A percentile compares a stretch with the other conserved stretches of the same genome.
Evolutionary conservation across 306 rosid species (phyloP).

Genomic region (Vigna nakashimae): DNA sequence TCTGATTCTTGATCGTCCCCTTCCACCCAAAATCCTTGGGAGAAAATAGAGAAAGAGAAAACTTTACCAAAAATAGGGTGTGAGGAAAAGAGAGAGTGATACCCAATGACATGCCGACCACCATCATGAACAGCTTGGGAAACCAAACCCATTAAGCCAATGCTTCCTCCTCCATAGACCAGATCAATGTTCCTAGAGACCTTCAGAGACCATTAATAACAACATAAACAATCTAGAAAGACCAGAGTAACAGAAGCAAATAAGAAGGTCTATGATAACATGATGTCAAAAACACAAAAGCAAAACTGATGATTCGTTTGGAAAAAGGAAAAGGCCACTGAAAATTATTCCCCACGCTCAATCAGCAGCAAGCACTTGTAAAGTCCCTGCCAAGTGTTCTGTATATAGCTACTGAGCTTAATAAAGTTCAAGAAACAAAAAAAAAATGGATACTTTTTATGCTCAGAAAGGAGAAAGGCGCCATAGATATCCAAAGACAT

Average conservation of each 20-base stretch:
- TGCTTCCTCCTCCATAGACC: conserved; percentile 99
- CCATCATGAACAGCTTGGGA: conserved; percentile 99
- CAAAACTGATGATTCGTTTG: conserved; percentile 41
- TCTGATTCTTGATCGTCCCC: conserved; percentile 48
- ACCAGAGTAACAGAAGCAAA: conserved; percentile 21
- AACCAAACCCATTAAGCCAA: conserved; percentile 97
- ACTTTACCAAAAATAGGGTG: neutral
- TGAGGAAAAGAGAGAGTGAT: neutral
- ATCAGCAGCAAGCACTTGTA: conserved; percentile 38
- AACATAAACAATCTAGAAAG: conserved; percentile 28
- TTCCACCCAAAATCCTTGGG: conserved; percentile 46
- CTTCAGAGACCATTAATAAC: conserved; percentile 57
- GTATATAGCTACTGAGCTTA: conserved; percentile 10
- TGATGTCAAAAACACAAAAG: conserved; percentile 33
- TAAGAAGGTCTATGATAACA: conserved; percentile 4
- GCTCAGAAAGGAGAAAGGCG: neutral
- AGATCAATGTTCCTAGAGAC: conserved; percentile 95
- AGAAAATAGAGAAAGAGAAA: conserved; percentile 31
- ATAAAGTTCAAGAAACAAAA: neutral
- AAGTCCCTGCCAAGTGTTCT: conserved; percentile 21
- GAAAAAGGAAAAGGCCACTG: conserved; percentile 17
- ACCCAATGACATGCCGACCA: conserved; percentile 98
- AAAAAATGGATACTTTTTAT: conserved; percentile 14
- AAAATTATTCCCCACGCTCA: conserved; percentile 34
- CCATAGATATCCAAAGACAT: conserved; percentile 3